Conservation (phyloP, 2,329 filamentous ascomycete genomes). For the Cryphonectria radicalis region DNA sequence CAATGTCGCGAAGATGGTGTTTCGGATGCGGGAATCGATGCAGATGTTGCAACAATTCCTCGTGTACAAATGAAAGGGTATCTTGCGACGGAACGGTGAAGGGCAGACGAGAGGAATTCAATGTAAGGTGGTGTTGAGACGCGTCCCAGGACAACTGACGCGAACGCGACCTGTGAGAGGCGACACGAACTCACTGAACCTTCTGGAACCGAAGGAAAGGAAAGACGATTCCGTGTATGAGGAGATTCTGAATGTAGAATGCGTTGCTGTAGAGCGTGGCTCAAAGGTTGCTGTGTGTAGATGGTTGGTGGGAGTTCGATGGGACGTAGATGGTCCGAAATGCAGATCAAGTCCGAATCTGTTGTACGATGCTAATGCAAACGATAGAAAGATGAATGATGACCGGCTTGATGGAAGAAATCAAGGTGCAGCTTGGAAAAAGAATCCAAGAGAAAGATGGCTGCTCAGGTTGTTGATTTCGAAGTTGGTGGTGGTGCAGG, state of each 20-base stretch:
- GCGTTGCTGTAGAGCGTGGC: conserved; percentile 4
- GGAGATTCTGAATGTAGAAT: background rate
- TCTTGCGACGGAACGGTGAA: background rate
- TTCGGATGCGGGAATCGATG: background rate
- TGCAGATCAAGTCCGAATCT: background rate
- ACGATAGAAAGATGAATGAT: background rate
- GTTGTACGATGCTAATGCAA: background rate
- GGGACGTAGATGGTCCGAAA: background rate
- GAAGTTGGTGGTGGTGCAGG: conserved; percentile 1
- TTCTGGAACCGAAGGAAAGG: background rate
- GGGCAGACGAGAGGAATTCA: background rate
- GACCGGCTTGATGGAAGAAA: background rate
- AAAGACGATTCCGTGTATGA: background rate
- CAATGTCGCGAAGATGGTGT: background rate
- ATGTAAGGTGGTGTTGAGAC: background rate
- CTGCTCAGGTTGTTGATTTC: conserved; percentile 4
- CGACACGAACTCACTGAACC: conserved; percentile 2
- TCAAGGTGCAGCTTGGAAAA: background rate
- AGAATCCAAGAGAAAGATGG: background rate
- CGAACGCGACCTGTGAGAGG: background rate
- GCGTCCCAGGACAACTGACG: conserved; percentile 8
- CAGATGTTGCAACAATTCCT: background rate
- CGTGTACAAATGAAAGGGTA: background rate
- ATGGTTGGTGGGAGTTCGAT: background rate
- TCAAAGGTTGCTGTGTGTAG: conserved; percentile 14